Evolutionary conservation across 2,329 filamentous ascomycete species (phyloP).

Genomic region (Botrytis aclada): DNA sequence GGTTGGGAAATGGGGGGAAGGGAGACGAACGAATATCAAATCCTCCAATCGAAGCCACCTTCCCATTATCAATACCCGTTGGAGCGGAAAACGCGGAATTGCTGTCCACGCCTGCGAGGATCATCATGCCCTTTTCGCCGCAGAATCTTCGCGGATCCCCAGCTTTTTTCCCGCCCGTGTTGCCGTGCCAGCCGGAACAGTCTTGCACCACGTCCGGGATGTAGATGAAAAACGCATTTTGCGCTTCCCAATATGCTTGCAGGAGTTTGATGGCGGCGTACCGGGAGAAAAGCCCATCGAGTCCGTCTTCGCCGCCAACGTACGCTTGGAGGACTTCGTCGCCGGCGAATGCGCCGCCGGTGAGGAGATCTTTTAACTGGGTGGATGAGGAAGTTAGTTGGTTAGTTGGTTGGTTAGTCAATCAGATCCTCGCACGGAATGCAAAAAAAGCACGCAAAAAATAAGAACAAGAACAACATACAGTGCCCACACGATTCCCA

Average conservation of each 20-base stretch:
- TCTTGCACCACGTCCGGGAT: neutral
- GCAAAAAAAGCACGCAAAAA: too few species aligned
- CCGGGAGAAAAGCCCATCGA: neutral
- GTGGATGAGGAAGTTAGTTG: neutral
- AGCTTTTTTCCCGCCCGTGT: neutral
- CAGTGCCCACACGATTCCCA: neutral
- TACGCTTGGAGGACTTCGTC: neutral
- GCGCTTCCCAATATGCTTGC: neutral
- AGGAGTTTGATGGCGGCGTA: neutral
- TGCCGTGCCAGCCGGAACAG: neutral
- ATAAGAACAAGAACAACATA: neutral
- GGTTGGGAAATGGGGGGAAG: neutral
- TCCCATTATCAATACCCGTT: neutral
- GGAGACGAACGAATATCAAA: neutral
- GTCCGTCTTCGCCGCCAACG: neutral
- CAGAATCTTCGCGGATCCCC: neutral
- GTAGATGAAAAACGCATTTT: slow-evolving; percentile 7
- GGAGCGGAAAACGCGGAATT: neutral
- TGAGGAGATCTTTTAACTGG: neutral
- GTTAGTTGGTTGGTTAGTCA: too few species aligned
- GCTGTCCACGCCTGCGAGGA: neutral
- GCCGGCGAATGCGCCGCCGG: neutral
- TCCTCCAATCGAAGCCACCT: neutral
- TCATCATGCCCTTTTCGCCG: slow-evolving; percentile 1
- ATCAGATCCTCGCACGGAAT: too few species aligned